A percentile compares a stretch with the other conserved stretches of the same genome.
These are phyloP conservation scores for Candida maltosa DNA, from an alignment of 805 yeast species.

Conservation along the genomic window DNA sequence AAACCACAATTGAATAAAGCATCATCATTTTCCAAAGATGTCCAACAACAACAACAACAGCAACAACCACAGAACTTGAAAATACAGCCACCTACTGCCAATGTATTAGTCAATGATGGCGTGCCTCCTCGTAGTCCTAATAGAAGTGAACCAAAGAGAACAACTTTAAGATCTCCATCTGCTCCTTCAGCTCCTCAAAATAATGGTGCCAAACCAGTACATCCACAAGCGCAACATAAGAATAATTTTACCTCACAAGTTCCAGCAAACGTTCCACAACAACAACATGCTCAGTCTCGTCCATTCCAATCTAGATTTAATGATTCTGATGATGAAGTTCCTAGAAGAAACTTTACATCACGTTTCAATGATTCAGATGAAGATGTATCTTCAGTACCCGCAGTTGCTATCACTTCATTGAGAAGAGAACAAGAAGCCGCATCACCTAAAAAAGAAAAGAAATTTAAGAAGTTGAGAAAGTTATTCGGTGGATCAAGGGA, in stretches of 20 bases:
- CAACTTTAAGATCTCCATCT: constrained; percentile 8
- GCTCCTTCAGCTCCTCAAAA: constrained; percentile 1
- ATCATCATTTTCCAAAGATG: constrained; percentile 57
- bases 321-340: constrained; percentile 61
- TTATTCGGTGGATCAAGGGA: constrained; percentile 26
- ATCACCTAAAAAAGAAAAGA: constrained; percentile 30
- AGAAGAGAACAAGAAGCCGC: constrained; percentile 2
- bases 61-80: neutral
- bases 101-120: constrained; percentile 1
- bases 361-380: constrained; percentile 66
- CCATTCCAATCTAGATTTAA: constrained; percentile 53
- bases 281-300: constrained; percentile 5
- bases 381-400: constrained; percentile 24
- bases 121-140: constrained; percentile 4
- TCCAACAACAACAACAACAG: constrained; percentile 2
- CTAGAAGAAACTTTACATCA: constrained; percentile 38
- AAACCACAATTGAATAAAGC: constrained; percentile 39
- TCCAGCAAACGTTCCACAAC: constrained; percentile 3
- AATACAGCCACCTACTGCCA: too few relatives aligned
- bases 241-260: neutral
- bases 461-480: constrained; percentile 35
- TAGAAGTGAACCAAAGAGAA: constrained; percentile 5
- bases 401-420: constrained; percentile 1
- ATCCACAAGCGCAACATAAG: neutral
- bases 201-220: neutral